Conservation (phyloP, 108 stramenopile genomes). For the Cyclotella atomus region DNA sequence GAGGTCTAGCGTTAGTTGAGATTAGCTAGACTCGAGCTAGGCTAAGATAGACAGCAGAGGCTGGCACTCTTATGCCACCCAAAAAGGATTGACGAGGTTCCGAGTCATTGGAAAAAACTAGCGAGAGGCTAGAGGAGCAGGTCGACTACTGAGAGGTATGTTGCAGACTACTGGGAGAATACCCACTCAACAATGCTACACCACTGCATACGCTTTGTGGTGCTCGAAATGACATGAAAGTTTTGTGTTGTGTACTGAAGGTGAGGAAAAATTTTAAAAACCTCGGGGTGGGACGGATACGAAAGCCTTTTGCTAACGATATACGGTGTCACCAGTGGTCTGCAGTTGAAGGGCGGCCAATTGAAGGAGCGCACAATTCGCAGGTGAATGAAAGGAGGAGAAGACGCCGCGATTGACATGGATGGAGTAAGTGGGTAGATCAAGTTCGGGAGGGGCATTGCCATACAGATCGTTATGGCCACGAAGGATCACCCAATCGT, state of each 20-base stretch:
- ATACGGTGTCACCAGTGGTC: background rate
- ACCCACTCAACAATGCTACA: background rate
- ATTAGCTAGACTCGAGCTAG: background rate
- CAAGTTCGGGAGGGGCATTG: background rate
- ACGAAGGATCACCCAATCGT: background rate
- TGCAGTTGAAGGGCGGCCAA: background rate
- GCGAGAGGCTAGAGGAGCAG: background rate
- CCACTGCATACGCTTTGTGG: background rate
- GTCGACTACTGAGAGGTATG: background rate
- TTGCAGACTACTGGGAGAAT: background rate
- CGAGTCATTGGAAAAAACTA: background rate
- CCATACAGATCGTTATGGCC: background rate
- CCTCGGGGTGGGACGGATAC: background rate
- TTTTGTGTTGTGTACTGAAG: background rate
- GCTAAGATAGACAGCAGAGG: background rate
- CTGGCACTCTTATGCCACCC: background rate
- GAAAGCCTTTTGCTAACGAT: background rate
- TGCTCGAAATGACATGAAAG: too few relatives aligned
- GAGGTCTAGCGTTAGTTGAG: background rate
- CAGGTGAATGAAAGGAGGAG: background rate
- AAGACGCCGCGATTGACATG: conserved; percentile 9
- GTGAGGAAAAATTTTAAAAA: background rate
- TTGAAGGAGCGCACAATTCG: background rate
- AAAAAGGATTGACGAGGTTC: background rate
- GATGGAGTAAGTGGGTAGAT: conserved; percentile 6